Conservation (phyloP, 2,329 filamentous ascomycete species). For the Neurospora sp. region DNA sequence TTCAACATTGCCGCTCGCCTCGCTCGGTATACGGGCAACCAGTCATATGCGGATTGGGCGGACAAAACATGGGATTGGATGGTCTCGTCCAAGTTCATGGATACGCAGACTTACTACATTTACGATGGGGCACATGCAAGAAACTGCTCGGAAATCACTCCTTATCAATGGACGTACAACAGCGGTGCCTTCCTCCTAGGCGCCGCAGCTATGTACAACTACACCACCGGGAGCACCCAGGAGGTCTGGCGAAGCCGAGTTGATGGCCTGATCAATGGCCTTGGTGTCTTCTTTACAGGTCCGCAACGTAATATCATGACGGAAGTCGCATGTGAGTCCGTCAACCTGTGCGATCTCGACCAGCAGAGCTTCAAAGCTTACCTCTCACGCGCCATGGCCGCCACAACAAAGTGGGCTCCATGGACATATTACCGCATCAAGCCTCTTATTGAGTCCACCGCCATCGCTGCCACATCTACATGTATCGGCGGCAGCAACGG, state of each 20-base stretch:
- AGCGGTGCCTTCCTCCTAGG: conserved; percentile 56
- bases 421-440: conserved; percentile 44
- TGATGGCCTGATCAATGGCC: conserved; percentile 44
- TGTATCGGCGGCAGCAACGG: conserved; percentile 48
- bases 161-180: conserved; percentile 62
- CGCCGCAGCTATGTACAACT: conserved; percentile 59
- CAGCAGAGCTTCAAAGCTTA: conserved; percentile 57
- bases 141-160: conserved; percentile 48
- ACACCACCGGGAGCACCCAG: conserved; percentile 30
- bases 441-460: conserved; percentile 43
- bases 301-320: conserved; percentile 47
- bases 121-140: conserved; percentile 51
- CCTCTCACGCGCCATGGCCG: conserved; percentile 50
- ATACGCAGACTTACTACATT: conserved; percentile 43
- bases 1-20: conserved; percentile 48
- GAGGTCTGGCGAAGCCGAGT: conserved; percentile 47
- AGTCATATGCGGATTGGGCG: conserved; percentile 70
- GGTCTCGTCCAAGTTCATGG: conserved; percentile 44
- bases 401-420: conserved; percentile 53
- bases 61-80: conserved; percentile 64
- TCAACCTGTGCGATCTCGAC: conserved; percentile 50
- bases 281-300: conserved; percentile 41
- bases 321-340: conserved; percentile 55
- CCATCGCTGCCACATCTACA: conserved; percentile 44
- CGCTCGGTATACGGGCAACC: conserved; percentile 63